phyloP scores from a whole-genome alignment of 2,329 filamentous ascomycete species.

The Colletotrichum spaethianum region DNA sequence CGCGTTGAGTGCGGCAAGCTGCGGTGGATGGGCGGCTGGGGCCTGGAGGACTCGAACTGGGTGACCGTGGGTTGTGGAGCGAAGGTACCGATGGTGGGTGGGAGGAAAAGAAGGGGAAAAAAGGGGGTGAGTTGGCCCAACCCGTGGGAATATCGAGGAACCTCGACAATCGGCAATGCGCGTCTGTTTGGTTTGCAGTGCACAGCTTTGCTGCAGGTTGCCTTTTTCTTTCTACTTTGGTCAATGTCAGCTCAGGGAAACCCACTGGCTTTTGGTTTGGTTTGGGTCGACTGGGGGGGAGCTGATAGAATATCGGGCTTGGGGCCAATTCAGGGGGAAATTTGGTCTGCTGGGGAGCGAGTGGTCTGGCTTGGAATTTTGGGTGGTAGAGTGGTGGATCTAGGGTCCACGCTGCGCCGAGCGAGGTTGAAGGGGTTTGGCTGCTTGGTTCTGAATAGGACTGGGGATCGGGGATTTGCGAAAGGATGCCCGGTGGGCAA shows the following conservation, averaged over 20 bases:
- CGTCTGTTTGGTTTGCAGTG: slow-evolving; percentile 22
- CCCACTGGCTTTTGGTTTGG: slow-evolving; percentile 4
- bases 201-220: neutral
- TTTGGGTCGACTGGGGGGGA: slow-evolving; percentile 10
- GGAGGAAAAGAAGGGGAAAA: slow-evolving; percentile 15
- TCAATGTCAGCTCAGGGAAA: slow-evolving; percentile 3
- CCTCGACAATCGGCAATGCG: slow-evolving; percentile 29
- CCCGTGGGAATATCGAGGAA: slow-evolving; percentile 20
- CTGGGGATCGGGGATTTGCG: slow-evolving; percentile 15
- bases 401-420: slow-evolving; percentile 33
- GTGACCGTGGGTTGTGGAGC: slow-evolving; percentile 14
- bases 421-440: slow-evolving; percentile 36
- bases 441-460: slow-evolving; percentile 27
- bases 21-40: slow-evolving; percentile 22
- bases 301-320: slow-evolving; percentile 33
- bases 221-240: neutral
- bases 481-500: slow-evolving; percentile 16
- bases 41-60: slow-evolving; percentile 22
- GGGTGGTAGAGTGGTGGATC: slow-evolving; percentile 37
- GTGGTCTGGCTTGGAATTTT: slow-evolving; percentile 35
- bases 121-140: slow-evolving; percentile 23
- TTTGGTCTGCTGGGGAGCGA: slow-evolving; percentile 37
- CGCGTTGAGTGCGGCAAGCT: slow-evolving; percentile 9
- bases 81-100: slow-evolving; percentile 16
- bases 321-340: slow-evolving; percentile 40